Percentiles rank a stretch among this genome's conserved stretches.
These are phyloP conservation scores for Populus simonii DNA, from an alignment of 345 rosid genomes.

Conservation along the genomic window DNA sequence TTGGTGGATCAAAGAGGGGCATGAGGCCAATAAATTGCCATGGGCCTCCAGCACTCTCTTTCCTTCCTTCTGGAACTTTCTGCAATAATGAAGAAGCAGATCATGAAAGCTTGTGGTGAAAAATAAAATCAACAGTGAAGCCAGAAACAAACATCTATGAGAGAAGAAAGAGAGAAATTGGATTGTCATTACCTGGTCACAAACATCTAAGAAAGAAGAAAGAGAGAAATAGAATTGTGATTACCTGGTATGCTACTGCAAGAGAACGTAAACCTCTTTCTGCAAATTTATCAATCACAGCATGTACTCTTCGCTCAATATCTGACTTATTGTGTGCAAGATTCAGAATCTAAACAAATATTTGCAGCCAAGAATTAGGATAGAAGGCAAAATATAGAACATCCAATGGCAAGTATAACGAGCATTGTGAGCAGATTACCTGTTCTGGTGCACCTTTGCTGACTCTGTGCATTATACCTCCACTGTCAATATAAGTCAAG, in stretches of 20 bases:
- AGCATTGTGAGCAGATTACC: constrained; percentile 38
- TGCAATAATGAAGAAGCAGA: constrained; percentile 25
- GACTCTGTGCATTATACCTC: constrained; percentile 92
- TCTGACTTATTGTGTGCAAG: constrained; percentile 85
- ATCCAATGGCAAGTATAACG: neutral
- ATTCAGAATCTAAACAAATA: constrained; percentile 63
- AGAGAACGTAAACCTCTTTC: constrained; percentile 94
- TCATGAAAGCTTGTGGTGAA: neutral
- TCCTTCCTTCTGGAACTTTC: constrained; percentile 92
- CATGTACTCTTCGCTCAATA: constrained; percentile 89
- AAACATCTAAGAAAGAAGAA: neutral
- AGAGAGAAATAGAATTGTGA: neutral
- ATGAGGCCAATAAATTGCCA: constrained; percentile 96
- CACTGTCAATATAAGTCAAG: constrained; percentile 67
- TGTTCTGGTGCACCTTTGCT: constrained; percentile 99
- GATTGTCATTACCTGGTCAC: constrained; percentile 56
- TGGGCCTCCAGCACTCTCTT: constrained; percentile 89
- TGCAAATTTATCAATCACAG: constrained; percentile 91
- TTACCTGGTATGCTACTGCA: constrained; percentile 95
- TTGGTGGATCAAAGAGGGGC: constrained; percentile 99
- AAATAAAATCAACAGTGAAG: neutral
- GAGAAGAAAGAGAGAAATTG: neutral
- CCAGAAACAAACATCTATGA: neutral
- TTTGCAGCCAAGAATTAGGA: constrained; percentile 16
- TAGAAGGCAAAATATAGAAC: neutral